A percentile compares a stretch with the other conserved stretches of the same genome.
Conservation (phyloP, 805 yeast species). For the Komagataella kurtzmanii region DNA sequence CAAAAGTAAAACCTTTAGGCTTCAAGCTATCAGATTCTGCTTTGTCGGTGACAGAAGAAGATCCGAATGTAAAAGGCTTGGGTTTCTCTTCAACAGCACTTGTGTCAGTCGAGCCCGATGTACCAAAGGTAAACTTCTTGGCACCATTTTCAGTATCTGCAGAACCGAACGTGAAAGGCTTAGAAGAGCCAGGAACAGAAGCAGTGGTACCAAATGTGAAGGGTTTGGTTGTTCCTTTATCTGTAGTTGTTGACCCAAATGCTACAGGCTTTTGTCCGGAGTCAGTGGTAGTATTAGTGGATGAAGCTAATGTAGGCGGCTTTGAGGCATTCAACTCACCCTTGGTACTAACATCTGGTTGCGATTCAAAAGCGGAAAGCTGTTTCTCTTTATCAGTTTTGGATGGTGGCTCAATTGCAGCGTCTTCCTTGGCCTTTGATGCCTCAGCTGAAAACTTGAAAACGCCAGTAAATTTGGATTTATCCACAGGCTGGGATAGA, state of each 20-base stretch:
- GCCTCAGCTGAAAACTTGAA: constrained; percentile 13
- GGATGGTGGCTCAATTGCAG: background rate
- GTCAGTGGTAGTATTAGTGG: constrained; percentile 2
- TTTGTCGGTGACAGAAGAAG: constrained; percentile 4
- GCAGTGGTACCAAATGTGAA: constrained; percentile 13
- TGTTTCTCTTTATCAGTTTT: background rate
- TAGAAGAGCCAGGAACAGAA: background rate
- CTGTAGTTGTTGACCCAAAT: background rate
- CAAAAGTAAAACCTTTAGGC: constrained; percentile 11
- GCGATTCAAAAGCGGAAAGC: background rate
- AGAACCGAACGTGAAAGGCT: constrained; percentile 8
- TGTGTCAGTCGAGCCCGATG: constrained; percentile 7
- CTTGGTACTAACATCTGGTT: background rate
- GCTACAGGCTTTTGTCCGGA: background rate
- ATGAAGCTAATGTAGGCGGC: constrained; percentile 14
- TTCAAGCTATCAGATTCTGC: background rate
- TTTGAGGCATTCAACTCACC: constrained; percentile 5
- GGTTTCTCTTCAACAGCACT: background rate
- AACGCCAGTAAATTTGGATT: constrained; percentile 11
- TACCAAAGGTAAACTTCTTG: constrained; percentile 10
- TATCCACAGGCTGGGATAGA: constrained; percentile 23
- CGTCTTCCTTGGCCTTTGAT: constrained; percentile 6
- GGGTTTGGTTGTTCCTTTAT: constrained; percentile 7
- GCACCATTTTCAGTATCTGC: background rate
- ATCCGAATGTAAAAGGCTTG: constrained; percentile 11